Evolutionary conservation across 305 asterid species (phyloP).

Genomic region (Fraxinus paxiana): DNA sequence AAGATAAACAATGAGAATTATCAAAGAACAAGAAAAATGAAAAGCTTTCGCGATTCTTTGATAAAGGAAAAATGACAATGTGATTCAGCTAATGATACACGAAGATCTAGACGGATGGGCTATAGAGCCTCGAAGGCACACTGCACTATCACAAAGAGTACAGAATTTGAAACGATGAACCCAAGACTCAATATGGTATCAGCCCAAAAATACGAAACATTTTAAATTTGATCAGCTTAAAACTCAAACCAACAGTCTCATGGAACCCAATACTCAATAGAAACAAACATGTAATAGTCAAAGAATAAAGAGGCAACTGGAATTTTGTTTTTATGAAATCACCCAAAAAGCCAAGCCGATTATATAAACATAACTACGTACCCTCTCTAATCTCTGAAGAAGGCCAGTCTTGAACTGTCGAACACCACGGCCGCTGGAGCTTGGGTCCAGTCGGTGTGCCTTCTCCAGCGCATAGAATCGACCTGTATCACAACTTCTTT

Average conservation of each 20-base stretch:
- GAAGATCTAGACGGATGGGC: background rate
- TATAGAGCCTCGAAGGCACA: background rate
- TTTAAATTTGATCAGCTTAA: background rate
- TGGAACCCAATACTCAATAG: background rate
- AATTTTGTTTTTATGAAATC: background rate
- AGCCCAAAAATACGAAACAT: background rate
- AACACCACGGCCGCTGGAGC: slow-evolving; percentile 98
- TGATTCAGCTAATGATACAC: background rate
- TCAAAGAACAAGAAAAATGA: background rate
- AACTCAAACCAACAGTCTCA: background rate
- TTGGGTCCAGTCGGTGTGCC: slow-evolving; percentile 89
- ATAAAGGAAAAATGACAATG: background rate
- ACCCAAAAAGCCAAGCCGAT: background rate
- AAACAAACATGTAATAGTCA: background rate
- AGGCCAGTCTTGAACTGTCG: slow-evolving; percentile 97
- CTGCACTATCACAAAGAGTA: background rate
- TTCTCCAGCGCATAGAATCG: slow-evolving; percentile 97
- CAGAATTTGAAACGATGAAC: background rate
- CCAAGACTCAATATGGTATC: background rate
- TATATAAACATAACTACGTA: slow-evolving; percentile 21
- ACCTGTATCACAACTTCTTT: slow-evolving; percentile 36
- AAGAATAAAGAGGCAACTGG: background rate
- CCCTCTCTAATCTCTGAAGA: slow-evolving; percentile 87
- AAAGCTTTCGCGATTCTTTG: background rate
- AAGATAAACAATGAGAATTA: background rate